Evolutionary conservation across 1,139 yeast species (phyloP).

Genomic region (Hemisphaericaspora xylofermentans): DNA sequence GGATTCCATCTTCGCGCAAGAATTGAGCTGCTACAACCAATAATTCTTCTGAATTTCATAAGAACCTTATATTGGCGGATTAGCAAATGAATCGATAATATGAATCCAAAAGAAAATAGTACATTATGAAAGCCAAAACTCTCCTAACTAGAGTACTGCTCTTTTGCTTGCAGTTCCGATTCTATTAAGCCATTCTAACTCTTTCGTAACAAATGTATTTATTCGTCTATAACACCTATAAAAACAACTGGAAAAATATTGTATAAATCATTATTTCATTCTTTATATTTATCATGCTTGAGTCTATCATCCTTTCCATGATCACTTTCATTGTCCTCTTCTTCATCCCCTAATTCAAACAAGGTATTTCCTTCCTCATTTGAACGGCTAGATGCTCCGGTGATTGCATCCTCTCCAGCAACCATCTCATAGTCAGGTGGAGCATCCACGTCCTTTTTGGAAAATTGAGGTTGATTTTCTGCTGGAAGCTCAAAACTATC

Average conservation of each 20-base stretch:
- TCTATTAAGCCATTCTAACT: too few relatives aligned
- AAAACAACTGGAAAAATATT: background rate
- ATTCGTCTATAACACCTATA: conserved; percentile 1
- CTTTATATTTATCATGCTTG: conserved; percentile 14
- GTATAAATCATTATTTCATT: background rate
- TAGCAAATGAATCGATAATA: too few relatives aligned
- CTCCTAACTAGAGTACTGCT: too few relatives aligned
- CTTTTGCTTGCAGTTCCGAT: too few relatives aligned
- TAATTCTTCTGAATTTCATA: too few relatives aligned
- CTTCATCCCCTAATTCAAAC: conserved; percentile 40
- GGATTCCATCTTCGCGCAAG: too few relatives aligned
- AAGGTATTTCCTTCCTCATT: conserved; percentile 25
- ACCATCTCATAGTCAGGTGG: conserved; percentile 30
- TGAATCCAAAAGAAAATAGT: too few relatives aligned
- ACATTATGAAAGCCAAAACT: too few relatives aligned
- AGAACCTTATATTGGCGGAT: too few relatives aligned
- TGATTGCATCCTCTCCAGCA: conserved; percentile 6
- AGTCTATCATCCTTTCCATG: conserved; percentile 33
- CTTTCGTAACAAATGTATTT: too few relatives aligned
- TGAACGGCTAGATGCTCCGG: background rate
- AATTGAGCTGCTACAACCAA: too few relatives aligned
- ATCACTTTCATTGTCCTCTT: conserved; percentile 29
- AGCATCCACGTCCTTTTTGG: conserved; percentile 8
- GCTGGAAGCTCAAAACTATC: conserved; percentile 40
- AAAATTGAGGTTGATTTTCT: conserved; percentile 16